These are phyloP conservation scores for Thelephora aurantiotincta DNA, from an alignment of 768 basidiomycete species.

Conservation along the genomic window DNA sequence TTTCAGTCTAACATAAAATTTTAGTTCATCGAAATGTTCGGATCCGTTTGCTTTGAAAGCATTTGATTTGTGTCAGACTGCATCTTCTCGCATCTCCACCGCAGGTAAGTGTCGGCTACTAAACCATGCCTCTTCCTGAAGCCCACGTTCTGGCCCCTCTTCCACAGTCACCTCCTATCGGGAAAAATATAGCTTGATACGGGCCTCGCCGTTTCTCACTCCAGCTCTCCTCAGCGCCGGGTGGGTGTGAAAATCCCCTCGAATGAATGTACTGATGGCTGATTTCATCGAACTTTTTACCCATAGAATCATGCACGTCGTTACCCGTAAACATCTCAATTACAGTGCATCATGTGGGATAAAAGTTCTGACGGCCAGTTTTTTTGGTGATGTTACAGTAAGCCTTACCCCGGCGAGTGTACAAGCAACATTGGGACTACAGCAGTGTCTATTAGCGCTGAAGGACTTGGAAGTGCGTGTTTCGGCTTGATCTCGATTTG, in stretches of 20 bases:
- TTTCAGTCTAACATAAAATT: constrained; percentile 4
- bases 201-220: constrained; percentile 50
- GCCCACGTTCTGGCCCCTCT: neutral
- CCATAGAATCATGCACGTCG: constrained; percentile 63
- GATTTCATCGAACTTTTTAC: constrained; percentile 5
- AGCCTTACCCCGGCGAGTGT: constrained; percentile 57
- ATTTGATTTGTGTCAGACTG: constrained; percentile 62
- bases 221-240: constrained; percentile 60
- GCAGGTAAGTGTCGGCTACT: constrained; percentile 30
- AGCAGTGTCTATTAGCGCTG: constrained; percentile 47
- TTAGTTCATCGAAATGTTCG: neutral
- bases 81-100: constrained; percentile 56
- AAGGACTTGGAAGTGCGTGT: constrained; percentile 51
- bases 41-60: constrained; percentile 44
- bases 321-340: constrained; percentile 37
- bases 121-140: neutral
- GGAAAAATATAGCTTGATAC: constrained; percentile 45
- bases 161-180: constrained; percentile 42
- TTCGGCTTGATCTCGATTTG: neutral
- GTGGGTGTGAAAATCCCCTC: constrained; percentile 25
- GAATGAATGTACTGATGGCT: neutral
- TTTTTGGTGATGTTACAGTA: constrained; percentile 26
- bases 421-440: constrained; percentile 52
- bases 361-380: constrained; percentile 6
- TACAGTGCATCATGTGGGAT: neutral